Evolutionary conservation across 352 stramenopile species (phyloP).

Genomic region (Globisporangium nagaii): DNA sequence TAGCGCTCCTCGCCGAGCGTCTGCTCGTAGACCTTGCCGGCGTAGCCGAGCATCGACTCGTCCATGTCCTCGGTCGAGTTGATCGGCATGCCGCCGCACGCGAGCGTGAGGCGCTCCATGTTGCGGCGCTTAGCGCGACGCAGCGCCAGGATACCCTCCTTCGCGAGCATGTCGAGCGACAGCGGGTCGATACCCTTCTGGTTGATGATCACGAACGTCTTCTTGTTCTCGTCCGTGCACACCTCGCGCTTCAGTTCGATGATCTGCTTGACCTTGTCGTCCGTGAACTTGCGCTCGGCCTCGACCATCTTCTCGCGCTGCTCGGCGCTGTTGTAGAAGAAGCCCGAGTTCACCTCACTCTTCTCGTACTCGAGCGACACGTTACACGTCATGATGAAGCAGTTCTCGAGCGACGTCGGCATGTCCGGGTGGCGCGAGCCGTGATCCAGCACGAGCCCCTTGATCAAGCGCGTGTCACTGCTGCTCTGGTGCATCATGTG

Average conservation of each 20-base stretch:
- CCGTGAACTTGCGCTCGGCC: constrained; percentile 92
- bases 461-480: constrained; percentile 92
- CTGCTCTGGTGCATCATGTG: constrained; percentile 97
- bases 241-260: constrained; percentile 98
- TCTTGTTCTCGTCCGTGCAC: constrained; percentile 94
- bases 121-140: constrained; percentile 98
- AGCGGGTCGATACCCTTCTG: constrained; percentile 99
- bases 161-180: constrained; percentile 99
- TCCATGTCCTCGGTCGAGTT: constrained; percentile 98
- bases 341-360: constrained; percentile 97
- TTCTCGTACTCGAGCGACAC: constrained; percentile 99
- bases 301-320: constrained; percentile 98
- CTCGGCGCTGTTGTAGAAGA: constrained; percentile 98
- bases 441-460: constrained; percentile 98
- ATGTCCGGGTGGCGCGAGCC: constrained; percentile 98
- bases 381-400: constrained; percentile 99
- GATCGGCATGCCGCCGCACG: constrained; percentile 97
- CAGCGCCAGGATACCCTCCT: constrained; percentile 98
- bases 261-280: constrained; percentile 96
- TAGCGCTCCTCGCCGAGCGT: constrained; percentile 99
- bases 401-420: constrained; percentile 95
- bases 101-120: constrained; percentile 99
- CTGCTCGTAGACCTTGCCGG: constrained; percentile 97
- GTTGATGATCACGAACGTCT: constrained; percentile 99
- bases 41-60: constrained; percentile 93